These are phyloP conservation scores for Apiospora arundinis DNA, from an alignment of 2,329 filamentous ascomycete species.

Conservation along the genomic window DNA sequence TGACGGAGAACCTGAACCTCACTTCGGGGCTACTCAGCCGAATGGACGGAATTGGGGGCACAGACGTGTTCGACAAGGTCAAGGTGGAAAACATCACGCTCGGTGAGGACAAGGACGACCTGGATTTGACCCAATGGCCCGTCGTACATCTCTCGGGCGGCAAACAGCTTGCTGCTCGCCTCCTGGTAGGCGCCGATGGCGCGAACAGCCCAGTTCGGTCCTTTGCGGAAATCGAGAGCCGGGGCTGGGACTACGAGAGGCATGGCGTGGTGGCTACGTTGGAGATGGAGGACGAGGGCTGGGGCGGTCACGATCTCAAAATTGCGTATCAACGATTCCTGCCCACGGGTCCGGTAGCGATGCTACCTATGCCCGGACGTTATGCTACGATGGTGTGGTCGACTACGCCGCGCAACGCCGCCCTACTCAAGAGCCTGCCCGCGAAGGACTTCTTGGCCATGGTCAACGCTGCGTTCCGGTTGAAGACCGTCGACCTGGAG, in stretches of 20 bases:
- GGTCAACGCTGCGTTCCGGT: constrained; percentile 92
- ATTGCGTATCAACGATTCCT: constrained; percentile 96
- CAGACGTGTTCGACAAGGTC: constrained; percentile 77
- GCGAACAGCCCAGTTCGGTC: constrained; percentile 91
- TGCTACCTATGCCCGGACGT: constrained; percentile 86
- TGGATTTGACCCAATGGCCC: constrained; percentile 88
- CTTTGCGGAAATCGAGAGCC: constrained; percentile 84
- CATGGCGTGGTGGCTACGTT: constrained; percentile 93
- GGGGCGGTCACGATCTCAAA: constrained; percentile 62
- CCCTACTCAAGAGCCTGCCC: constrained; percentile 77
- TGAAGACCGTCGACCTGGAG: constrained; percentile 77
- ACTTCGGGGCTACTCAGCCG: constrained; percentile 77
- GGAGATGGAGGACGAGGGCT: constrained; percentile 68
- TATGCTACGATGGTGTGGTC: constrained; percentile 92
- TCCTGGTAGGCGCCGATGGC: constrained; percentile 92
- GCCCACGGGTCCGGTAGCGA: constrained; percentile 87
- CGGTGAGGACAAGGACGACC: constrained; percentile 70
- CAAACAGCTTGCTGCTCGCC: constrained; percentile 74
- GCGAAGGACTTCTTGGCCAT: constrained; percentile 78
- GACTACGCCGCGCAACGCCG: constrained; percentile 81
- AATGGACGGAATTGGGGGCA: constrained; percentile 70
- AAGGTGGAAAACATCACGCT: constrained; percentile 81
- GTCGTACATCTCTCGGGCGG: constrained; percentile 76
- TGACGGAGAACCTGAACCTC: constrained; percentile 94
- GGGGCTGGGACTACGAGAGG: constrained; percentile 92